Evolutionary conservation across 1,139 yeast genomes (phyloP).

Genomic region (Suhomyces maxii): DNA sequence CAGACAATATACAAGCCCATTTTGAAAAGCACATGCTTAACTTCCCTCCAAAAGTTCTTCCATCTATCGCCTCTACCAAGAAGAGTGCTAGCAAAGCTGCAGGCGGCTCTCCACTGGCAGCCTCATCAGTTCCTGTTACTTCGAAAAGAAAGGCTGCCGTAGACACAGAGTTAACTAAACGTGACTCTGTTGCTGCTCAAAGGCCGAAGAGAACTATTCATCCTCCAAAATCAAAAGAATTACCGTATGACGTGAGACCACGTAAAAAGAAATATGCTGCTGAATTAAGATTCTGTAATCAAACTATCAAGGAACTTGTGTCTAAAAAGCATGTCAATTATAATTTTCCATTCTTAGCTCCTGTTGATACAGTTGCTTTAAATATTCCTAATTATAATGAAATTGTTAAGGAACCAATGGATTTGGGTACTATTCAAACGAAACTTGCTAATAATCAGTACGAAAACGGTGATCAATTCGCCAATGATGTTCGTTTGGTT

Average conservation of each 20-base stretch:
- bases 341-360: constrained; percentile 87
- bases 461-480: constrained; percentile 86
- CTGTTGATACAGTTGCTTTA: constrained; percentile 93
- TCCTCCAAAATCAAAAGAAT: constrained; percentile 93
- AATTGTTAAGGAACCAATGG: constrained; percentile 91
- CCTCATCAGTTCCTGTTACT: constrained; percentile 38
- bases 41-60: constrained; percentile 79
- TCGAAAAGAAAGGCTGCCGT: constrained; percentile 59
- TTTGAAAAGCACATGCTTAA: constrained; percentile 92
- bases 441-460: constrained; percentile 85
- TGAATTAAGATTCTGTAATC: constrained; percentile 84
- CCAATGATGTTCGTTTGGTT: constrained; percentile 75
- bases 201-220: constrained; percentile 95
- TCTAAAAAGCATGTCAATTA: constrained; percentile 82
- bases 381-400: constrained; percentile 89
- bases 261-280: constrained; percentile 89
- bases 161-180: constrained; percentile 42
- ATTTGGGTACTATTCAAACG: constrained; percentile 77
- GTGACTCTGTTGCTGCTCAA: constrained; percentile 47
- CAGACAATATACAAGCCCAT: constrained; percentile 81
- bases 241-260: constrained; percentile 88
- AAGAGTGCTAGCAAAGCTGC: constrained; percentile 8
- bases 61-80: constrained; percentile 22
- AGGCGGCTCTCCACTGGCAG: constrained; percentile 22
- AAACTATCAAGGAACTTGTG: constrained; percentile 75